A percentile compares a stretch with the other conserved stretches of the same genome.
Conservation (phyloP, 371 early-diverging fungal species). For the Syncephalastrum monosporum region DNA sequence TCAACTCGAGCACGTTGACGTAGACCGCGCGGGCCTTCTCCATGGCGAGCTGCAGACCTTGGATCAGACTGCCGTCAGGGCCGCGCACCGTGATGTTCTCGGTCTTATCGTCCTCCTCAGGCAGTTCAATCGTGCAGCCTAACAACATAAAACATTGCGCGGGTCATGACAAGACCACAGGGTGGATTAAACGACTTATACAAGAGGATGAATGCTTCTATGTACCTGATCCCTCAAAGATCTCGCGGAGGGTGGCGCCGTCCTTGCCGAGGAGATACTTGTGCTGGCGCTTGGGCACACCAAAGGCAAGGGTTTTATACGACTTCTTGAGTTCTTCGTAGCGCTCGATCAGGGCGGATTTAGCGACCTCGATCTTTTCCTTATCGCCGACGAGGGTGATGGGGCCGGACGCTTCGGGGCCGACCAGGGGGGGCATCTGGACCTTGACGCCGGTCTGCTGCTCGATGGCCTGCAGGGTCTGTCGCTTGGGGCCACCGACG, state of each 20-base stretch:
- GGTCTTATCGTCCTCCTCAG: slow-evolving; percentile 58
- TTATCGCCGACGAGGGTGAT: slow-evolving; percentile 70
- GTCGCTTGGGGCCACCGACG: slow-evolving; percentile 76
- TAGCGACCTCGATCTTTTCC: slow-evolving; percentile 66
- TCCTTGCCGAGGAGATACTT: slow-evolving; percentile 85
- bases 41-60: slow-evolving; percentile 74
- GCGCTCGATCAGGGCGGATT: slow-evolving; percentile 54
- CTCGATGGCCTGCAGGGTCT: slow-evolving; percentile 52
- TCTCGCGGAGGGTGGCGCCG: slow-evolving; percentile 75
- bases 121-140: slow-evolving; percentile 80
- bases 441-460: slow-evolving; percentile 72
- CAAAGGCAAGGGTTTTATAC: slow-evolving; percentile 63
- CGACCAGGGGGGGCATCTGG: slow-evolving; percentile 70
- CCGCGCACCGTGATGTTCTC: slow-evolving; percentile 84
- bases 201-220: not conserved
- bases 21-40: slow-evolving; percentile 73
- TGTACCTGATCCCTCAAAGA: slow-evolving; percentile 54
- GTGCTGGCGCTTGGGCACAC: slow-evolving; percentile 88
- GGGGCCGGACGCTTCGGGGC: slow-evolving; percentile 50
- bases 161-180: too few relatives aligned
- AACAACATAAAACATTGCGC: slow-evolving; percentile 8
- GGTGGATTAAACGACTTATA: too few relatives aligned
- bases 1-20: slow-evolving; percentile 54
- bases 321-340: slow-evolving; percentile 62
- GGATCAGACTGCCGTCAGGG: slow-evolving; percentile 60